Evolutionary conservation across 2,329 filamentous ascomycete genomes (phyloP).

Genomic region (Sporothrix curviconia): DNA sequence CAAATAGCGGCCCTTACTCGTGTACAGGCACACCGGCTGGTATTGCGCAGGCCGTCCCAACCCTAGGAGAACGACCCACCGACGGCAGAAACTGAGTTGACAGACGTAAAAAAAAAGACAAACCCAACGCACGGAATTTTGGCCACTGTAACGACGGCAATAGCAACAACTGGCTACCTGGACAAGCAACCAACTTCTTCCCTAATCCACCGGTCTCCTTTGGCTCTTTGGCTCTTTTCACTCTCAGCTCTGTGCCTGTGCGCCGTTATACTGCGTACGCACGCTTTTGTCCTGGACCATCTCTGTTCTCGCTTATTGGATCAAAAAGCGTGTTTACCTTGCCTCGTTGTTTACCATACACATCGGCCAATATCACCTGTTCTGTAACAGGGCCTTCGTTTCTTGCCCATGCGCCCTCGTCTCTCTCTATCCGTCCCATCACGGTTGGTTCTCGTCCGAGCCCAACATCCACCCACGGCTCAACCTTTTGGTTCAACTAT

Average conservation of each 20-base stretch:
- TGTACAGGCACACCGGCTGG: not conserved
- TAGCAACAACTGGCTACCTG: not conserved
- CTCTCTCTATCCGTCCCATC: not conserved
- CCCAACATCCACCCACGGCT: conserved; percentile 7
- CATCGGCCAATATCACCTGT: conserved; percentile 10
- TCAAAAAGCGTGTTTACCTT: conserved; percentile 13
- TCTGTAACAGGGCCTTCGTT: not conserved
- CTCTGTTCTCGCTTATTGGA: conserved; percentile 10
- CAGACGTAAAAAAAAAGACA: not conserved
- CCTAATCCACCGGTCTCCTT: not conserved
- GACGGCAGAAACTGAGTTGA: not conserved
- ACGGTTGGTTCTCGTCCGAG: not conserved
- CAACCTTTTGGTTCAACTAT: not conserved
- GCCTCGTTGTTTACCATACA: conserved; percentile 9
- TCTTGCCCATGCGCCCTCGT: too few relatives aligned
- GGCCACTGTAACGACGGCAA: not conserved
- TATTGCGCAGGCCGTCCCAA: not conserved
- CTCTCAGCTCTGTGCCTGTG: conserved; percentile 15
- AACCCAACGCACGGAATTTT: too few relatives aligned
- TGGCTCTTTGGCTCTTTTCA: not conserved
- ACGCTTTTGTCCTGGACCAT: not conserved
- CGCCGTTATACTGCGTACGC: conserved; percentile 19
- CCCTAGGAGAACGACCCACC: not conserved
- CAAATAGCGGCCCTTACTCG: not conserved
- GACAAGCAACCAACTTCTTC: not conserved